Conservation (phyloP, 495 filamentous ascomycete genomes). For the Immersiella caudata region DNA sequence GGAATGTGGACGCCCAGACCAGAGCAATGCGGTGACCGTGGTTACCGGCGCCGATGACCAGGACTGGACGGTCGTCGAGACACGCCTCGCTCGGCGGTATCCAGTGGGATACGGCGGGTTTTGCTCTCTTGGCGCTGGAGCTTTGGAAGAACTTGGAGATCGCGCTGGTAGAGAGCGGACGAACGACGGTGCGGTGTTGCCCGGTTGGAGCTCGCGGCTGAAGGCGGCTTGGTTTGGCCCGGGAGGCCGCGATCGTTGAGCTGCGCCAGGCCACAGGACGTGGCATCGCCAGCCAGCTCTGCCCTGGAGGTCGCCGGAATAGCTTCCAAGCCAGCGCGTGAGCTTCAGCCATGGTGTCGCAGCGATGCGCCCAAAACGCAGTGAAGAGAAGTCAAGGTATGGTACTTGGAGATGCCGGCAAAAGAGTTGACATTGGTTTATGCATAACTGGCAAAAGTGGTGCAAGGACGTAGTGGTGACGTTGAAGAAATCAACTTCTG, state of each 20-base stretch:
- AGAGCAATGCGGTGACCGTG: constrained; percentile 41
- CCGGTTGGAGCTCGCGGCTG: background rate
- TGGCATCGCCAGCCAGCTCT: background rate
- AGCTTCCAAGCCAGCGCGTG: constrained; percentile 8
- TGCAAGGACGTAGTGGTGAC: background rate
- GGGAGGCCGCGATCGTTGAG: background rate
- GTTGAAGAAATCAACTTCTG: background rate
- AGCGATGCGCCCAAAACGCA: background rate
- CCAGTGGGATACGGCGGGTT: constrained; percentile 24
- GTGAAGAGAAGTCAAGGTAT: background rate
- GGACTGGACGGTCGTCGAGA: constrained; percentile 39
- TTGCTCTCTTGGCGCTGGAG: background rate
- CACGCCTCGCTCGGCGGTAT: constrained; percentile 30
- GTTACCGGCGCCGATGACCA: constrained; percentile 44
- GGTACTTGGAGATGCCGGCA: background rate
- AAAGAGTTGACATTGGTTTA: no score
- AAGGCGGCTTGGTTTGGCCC: background rate
- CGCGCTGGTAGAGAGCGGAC: constrained; percentile 11
- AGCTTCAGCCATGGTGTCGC: constrained; percentile 14
- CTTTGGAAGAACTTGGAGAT: background rate
- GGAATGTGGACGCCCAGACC: constrained; percentile 41
- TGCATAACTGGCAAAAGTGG: background rate
- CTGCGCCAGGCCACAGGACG: background rate
- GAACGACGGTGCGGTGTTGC: background rate
- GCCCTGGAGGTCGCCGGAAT: background rate